Conservation (phyloP, 106 monocot species). For the Chionographis japonica region DNA sequence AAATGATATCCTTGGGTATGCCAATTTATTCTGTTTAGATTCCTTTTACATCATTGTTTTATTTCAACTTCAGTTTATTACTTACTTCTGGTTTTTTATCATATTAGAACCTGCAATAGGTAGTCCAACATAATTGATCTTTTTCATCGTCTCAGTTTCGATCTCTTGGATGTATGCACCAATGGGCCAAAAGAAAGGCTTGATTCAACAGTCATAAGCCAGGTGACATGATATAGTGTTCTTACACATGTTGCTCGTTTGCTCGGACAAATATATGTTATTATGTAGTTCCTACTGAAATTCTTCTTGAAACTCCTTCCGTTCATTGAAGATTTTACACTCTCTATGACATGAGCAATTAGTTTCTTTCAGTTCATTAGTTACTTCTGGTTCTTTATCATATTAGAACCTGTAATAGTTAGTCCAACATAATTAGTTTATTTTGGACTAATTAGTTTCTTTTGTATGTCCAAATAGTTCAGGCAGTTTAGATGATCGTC, state of each 20-base stretch:
- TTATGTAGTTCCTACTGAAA: no score
- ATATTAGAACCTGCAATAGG: background rate
- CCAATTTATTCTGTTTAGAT: background rate
- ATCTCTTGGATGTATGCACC: conserved; percentile 81
- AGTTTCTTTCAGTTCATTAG: background rate
- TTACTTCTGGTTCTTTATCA: background rate
- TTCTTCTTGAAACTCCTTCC: no score
- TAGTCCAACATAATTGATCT: background rate
- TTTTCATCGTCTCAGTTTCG: conserved; percentile 41
- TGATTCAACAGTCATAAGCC: conserved; percentile 92
- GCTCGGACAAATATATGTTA: background rate
- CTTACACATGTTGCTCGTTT: background rate
- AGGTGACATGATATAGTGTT: conserved; percentile 33
- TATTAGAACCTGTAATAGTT: background rate
- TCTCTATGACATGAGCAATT: no score
- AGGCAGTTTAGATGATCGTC: no score
- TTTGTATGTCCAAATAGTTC: no score
- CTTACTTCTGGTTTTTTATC: background rate
- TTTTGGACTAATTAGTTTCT: background rate
- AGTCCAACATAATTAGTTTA: background rate
- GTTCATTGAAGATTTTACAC: no score
- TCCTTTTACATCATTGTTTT: background rate
- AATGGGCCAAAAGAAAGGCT: conserved; percentile 98
- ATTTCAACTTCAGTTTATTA: background rate
- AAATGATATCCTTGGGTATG: conserved; percentile 88